A percentile compares a stretch with the other conserved stretches of the same genome.
Conservation (phyloP, 176 grass and related monocot genomes). For the Eremochloa ophiuroides region DNA sequence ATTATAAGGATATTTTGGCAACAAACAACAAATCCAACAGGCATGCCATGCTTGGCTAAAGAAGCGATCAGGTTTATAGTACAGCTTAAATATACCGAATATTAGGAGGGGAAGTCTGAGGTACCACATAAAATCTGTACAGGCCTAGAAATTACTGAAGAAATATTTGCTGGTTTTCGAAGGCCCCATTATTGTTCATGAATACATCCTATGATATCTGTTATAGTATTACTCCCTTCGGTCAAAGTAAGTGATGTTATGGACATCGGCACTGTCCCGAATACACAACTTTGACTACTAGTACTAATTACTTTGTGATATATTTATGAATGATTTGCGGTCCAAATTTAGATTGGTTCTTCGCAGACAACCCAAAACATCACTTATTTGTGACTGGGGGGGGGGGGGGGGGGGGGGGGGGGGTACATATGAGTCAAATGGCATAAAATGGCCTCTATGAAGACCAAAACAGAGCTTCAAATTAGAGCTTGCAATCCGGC, state of each 20-base stretch:
- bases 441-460: background rate
- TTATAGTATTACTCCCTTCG: background rate
- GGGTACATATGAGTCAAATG: background rate
- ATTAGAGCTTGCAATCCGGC: background rate
- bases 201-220: conserved; percentile 4
- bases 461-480: conserved; percentile 6
- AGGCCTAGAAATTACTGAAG: background rate
- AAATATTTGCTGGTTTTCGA: background rate
- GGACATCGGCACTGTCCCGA: background rate
- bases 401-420: too few relatives aligned
- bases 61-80: background rate
- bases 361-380: background rate
- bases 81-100: background rate
- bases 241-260: background rate
- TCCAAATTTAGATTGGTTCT: background rate
- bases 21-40: too few relatives aligned
- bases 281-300: background rate
- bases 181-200: background rate
- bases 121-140: background rate
- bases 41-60: conserved; percentile 9
- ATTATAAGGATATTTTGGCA: background rate
- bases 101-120: background rate
- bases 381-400: background rate
- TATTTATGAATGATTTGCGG: background rate
- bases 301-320: background rate